A percentile compares a stretch with the other conserved stretches of the same genome.
Conservation (phyloP, 2,329 filamentous ascomycete genomes). For the Paraphoma sp. region DNA sequence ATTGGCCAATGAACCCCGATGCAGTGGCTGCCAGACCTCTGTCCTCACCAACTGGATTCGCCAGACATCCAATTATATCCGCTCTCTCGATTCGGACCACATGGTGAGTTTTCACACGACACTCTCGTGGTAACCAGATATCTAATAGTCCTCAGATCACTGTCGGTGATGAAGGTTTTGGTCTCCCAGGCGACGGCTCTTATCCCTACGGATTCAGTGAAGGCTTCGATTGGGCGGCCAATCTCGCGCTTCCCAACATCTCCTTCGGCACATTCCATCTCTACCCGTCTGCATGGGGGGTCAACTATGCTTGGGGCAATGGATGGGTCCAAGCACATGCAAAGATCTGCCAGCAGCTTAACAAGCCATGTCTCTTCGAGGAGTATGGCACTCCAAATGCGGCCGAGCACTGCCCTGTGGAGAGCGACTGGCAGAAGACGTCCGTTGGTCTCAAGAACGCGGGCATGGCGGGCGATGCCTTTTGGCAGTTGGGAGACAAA, state of each 20-base stretch:
- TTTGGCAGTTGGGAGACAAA: slow-evolving; percentile 43
- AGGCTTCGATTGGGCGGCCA: slow-evolving; percentile 60
- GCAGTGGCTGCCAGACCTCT: slow-evolving; percentile 63
- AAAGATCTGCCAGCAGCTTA: slow-evolving; percentile 42
- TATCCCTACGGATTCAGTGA: slow-evolving; percentile 62
- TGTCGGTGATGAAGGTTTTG: slow-evolving; percentile 68
- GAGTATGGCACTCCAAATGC: slow-evolving; percentile 44
- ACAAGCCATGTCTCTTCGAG: slow-evolving; percentile 51
- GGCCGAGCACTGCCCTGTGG: slow-evolving; percentile 34
- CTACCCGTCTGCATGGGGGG: slow-evolving; percentile 55
- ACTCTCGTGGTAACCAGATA: background rate
- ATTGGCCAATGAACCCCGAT: slow-evolving; percentile 70
- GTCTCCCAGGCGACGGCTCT: slow-evolving; percentile 52
- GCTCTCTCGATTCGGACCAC: slow-evolving; percentile 65
- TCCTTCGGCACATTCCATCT: slow-evolving; percentile 64
- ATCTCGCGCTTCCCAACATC: slow-evolving; percentile 60
- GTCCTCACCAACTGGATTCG: slow-evolving; percentile 68
- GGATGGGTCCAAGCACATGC: slow-evolving; percentile 58
- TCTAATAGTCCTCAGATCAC: slow-evolving; percentile 52
- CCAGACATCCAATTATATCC: slow-evolving; percentile 66
- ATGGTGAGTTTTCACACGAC: slow-evolving; percentile 54
- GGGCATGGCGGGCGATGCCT: slow-evolving; percentile 43
- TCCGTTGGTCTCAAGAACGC: slow-evolving; percentile 25
- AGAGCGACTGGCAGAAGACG: slow-evolving; percentile 39
- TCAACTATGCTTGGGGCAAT: slow-evolving; percentile 48